Percentiles rank a stretch among this genome's conserved stretches.
Conservation (phyloP, 495 filamentous ascomycete species). For the Tuber borchii region DNA sequence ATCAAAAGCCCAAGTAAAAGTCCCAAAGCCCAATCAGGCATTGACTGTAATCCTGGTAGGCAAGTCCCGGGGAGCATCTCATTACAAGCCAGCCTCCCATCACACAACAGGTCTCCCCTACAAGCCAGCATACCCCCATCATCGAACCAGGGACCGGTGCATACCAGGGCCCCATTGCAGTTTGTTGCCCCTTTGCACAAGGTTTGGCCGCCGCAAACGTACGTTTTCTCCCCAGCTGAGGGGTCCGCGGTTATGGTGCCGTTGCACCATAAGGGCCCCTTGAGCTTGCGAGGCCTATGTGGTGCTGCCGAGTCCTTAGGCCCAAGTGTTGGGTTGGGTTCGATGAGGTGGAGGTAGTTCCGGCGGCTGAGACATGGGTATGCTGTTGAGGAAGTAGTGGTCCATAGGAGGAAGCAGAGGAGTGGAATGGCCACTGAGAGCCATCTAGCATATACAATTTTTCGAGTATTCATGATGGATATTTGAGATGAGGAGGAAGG, state of each 20-base stretch:
- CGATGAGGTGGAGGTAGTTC: neutral
- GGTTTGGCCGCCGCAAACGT: conserved; percentile 15
- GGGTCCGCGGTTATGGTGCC: conserved; percentile 17
- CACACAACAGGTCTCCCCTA: conserved; percentile 27
- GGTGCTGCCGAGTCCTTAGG: neutral
- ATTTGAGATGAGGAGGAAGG: neutral
- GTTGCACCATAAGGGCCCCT: conserved; percentile 22
- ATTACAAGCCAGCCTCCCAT: conserved; percentile 20
- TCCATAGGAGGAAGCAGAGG: neutral
- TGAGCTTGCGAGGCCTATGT: neutral
- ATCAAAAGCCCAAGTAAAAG: conserved; percentile 28
- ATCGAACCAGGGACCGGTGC: conserved; percentile 26
- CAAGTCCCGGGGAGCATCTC: conserved; percentile 24
- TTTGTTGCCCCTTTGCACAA: conserved; percentile 22
- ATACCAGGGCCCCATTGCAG: conserved; percentile 23
- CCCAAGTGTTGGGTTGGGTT: neutral
- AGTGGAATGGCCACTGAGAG: neutral
- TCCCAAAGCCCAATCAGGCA: conserved; percentile 21
- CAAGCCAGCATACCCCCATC: conserved; percentile 24
- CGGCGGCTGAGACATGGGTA: neutral
- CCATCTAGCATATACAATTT: neutral
- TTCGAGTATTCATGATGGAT: neutral
- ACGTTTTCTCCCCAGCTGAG: neutral
- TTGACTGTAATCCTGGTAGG: conserved; percentile 18
- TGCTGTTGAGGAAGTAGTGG: neutral